Base-by-base conservation (phyloP, 495 filamentous ascomycete species). In the Sabuloglossum arenarium region DNA sequence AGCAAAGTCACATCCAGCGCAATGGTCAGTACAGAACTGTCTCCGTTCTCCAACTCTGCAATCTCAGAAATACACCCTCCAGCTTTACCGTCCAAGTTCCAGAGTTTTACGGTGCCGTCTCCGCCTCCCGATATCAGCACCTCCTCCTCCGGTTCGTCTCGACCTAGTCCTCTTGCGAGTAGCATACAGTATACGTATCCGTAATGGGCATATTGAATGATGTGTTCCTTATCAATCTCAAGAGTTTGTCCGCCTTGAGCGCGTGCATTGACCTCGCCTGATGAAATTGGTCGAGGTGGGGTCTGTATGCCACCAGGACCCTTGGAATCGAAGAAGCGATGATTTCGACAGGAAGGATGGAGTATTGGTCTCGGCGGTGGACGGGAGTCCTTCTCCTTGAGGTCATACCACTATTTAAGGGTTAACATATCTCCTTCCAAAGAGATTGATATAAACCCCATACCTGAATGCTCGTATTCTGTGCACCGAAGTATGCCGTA, bases 161-260 rank as follows among this genome's bases (percentile, higher is more conserved):
- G 70, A 6, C 82, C 69, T 11, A 80, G 64, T 0, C 81, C 83
- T 45, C 75, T 77, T 1, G 86, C 79, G 1, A 97, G 70, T 0
- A 87, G 73, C 90, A 97, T 95, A 61, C 86, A 93, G 62, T 97
- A 94, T 0, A 97, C 78, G 67, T 95, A 97, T 14, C 91, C 91
- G 67, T 79, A 91, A 63, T 98, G 91, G 0, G 91, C 86, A 65
- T 94, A 98, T 51, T 94, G 80, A 49, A 75, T 77, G 55, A 95
- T 84, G 57, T 93, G 78, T 14, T 83, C 74, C 27, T 80, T 79
- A 62, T 88, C 85, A 63, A 95, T 89, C 63, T 93, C 88, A 14
- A 96, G 72, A 10, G 81, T 62, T 74, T 80, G 63, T 66, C 81
- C 73, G 64, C 83, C 77, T 31, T 69, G 65, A 9, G 69, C 64